These are phyloP conservation scores for Xeromyces bisporus DNA, from an alignment of 495 filamentous ascomycete species.

Conservation along the genomic window DNA sequence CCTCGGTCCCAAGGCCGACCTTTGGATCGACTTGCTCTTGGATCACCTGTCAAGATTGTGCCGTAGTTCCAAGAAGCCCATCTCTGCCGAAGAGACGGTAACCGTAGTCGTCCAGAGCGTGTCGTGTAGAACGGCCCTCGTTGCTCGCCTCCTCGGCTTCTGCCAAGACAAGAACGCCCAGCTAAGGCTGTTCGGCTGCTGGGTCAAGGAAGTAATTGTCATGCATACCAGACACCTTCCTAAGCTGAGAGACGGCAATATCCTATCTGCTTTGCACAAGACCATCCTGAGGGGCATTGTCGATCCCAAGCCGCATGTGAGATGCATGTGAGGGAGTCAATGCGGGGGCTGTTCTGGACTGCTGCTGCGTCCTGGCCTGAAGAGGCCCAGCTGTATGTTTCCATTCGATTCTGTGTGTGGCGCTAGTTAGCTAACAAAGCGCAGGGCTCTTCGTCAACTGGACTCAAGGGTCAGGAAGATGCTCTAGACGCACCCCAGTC, in stretches of 20 bases:
- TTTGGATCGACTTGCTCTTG: slow-evolving; percentile 79
- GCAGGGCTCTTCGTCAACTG: slow-evolving; percentile 53
- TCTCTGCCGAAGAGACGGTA: slow-evolving; percentile 61
- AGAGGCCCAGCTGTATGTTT: slow-evolving; percentile 46
- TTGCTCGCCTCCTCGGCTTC: slow-evolving; percentile 68
- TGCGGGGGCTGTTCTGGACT: slow-evolving; percentile 70
- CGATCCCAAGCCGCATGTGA: slow-evolving; percentile 75
- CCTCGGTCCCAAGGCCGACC: slow-evolving; percentile 62
- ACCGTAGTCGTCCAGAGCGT: slow-evolving; percentile 59
- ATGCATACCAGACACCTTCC: slow-evolving; percentile 64
- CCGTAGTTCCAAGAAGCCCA: slow-evolving; percentile 77
- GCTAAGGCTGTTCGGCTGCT: slow-evolving; percentile 59
- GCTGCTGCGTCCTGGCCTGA: slow-evolving; percentile 63
- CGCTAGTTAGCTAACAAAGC: slow-evolving; percentile 12
- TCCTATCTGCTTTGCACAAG: slow-evolving; percentile 68
- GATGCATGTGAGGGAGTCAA: too few relatives aligned
- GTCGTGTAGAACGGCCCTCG: slow-evolving; percentile 57
- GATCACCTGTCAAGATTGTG: slow-evolving; percentile 80
- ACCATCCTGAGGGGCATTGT: slow-evolving; percentile 69
- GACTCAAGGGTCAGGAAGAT: slow-evolving; percentile 56
- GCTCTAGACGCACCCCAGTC: slow-evolving; percentile 64
- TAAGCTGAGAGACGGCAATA: slow-evolving; percentile 67
- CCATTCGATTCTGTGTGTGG: background rate
- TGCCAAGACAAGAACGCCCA: slow-evolving; percentile 85
- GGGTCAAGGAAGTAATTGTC: slow-evolving; percentile 66